These are phyloP conservation scores for Monilinia polystroma DNA, from an alignment of 2,329 filamentous ascomycete genomes.

Conservation along the genomic window DNA sequence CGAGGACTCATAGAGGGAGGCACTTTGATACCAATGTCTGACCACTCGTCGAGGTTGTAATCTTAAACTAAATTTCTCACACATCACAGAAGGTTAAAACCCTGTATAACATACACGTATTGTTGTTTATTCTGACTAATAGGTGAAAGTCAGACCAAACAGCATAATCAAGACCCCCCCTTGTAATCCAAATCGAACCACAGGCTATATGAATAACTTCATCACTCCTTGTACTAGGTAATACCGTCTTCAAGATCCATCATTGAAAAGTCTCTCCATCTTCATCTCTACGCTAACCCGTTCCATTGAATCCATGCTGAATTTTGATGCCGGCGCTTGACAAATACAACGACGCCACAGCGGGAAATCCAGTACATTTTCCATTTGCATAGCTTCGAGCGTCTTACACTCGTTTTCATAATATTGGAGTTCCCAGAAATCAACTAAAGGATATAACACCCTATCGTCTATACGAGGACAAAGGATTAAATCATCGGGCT, in stretches of 20 bases:
- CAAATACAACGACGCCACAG: slow-evolving; percentile 10
- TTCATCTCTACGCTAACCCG: not conserved
- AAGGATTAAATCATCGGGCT: slow-evolving; percentile 3
- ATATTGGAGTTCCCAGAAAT: not conserved
- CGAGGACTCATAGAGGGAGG: too few relatives aligned
- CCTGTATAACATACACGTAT: too few relatives aligned
- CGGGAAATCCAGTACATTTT: not conserved
- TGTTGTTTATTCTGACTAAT: too few relatives aligned
- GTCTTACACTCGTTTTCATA: not conserved
- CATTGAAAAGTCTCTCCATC: not conserved
- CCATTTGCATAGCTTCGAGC: not conserved
- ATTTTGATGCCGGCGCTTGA: not conserved
- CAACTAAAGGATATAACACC: not conserved
- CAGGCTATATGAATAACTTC: not conserved
- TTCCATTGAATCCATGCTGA: not conserved
- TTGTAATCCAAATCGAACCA: not conserved
- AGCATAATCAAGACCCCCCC: not conserved
- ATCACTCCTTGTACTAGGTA: not conserved
- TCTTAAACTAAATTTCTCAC: too few relatives aligned
- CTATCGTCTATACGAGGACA: slow-evolving; percentile 4
- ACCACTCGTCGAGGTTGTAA: not conserved
- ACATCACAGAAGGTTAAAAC: too few relatives aligned
- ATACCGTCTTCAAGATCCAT: too few relatives aligned
- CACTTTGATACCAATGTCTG: too few relatives aligned
- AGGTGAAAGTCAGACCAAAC: not conserved